Conservation (phyloP, 768 basidiomycete genomes). For the Auricularia heimuer region DNA sequence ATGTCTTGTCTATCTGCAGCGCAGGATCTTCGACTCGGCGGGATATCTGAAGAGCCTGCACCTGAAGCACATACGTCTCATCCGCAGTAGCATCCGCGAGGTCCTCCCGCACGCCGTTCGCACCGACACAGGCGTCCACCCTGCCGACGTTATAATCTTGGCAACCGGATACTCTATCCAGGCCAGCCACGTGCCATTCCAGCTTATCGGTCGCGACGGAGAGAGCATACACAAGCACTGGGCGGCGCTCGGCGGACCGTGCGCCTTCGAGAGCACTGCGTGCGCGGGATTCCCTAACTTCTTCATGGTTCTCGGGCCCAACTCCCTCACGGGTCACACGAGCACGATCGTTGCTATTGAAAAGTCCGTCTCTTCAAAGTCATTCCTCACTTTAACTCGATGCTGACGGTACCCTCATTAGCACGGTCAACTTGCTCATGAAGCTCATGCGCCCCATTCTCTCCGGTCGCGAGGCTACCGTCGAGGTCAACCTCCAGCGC, state of each 20-base stretch:
- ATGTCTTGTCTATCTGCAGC: no score
- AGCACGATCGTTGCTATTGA: constrained; percentile 14
- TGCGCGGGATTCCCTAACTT: constrained; percentile 11
- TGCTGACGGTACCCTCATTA: background rate
- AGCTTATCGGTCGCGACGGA: constrained; percentile 12
- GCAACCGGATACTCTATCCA: constrained; percentile 8
- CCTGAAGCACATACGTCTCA: no score
- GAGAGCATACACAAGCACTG: constrained; percentile 11
- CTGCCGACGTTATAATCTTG: constrained; percentile 16
- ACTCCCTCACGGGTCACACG: constrained; percentile 14
- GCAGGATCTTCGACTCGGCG: no score
- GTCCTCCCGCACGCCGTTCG: constrained; percentile 8
- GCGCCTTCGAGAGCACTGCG: constrained; percentile 7
- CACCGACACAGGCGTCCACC: constrained; percentile 8
- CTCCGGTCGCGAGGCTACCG: no score
- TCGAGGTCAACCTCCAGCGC: no score
- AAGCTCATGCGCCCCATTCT: background rate
- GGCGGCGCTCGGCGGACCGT: constrained; percentile 5
- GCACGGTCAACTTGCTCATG: background rate
- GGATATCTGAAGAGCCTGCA: no score
- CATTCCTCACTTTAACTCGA: background rate
- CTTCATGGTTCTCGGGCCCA: constrained; percentile 15
- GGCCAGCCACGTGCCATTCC: constrained; percentile 4
- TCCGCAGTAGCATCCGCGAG: constrained; percentile 2
- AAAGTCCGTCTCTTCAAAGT: background rate